Conservation (phyloP, 2,329 filamentous ascomycete genomes). For the Colletotrichum limetticola region DNA sequence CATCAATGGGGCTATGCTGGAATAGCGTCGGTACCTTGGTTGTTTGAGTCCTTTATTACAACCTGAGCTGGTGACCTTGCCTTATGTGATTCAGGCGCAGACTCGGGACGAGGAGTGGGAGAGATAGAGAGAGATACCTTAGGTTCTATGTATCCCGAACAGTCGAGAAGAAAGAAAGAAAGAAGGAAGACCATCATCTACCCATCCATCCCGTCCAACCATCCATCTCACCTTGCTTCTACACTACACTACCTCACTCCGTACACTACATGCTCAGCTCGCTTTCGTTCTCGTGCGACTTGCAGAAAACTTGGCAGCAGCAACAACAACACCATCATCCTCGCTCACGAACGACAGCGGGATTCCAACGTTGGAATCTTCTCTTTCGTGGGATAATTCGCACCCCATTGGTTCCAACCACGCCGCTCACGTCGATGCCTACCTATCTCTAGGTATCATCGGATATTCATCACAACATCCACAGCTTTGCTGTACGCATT, state of each 20-base stretch:
- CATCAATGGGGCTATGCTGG: neutral
- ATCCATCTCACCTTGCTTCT: neutral
- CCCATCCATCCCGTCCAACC: neutral
- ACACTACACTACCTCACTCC: neutral
- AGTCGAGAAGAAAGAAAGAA: neutral
- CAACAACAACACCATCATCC: neutral
- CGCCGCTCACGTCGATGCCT: neutral
- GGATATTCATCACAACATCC: neutral
- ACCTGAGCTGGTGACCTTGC: neutral
- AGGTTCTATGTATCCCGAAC: neutral
- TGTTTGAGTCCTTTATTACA: neutral
- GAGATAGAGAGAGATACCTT: neutral
- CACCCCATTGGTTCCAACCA: neutral
- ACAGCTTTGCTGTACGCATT: no score
- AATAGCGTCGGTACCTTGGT: neutral
- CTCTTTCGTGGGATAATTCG: neutral
- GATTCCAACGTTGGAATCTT: neutral
- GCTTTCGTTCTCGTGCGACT: conserved; percentile 20
- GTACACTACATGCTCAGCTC: neutral
- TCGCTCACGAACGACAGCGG: neutral
- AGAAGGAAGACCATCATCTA: neutral
- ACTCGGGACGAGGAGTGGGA: neutral
- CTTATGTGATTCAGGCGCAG: neutral
- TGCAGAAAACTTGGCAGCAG: conserved; percentile 22
- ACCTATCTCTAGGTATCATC: neutral